Base-by-base conservation (phyloP, 805 yeast genomes). In the Pichia nanzhaoensis region DNA sequence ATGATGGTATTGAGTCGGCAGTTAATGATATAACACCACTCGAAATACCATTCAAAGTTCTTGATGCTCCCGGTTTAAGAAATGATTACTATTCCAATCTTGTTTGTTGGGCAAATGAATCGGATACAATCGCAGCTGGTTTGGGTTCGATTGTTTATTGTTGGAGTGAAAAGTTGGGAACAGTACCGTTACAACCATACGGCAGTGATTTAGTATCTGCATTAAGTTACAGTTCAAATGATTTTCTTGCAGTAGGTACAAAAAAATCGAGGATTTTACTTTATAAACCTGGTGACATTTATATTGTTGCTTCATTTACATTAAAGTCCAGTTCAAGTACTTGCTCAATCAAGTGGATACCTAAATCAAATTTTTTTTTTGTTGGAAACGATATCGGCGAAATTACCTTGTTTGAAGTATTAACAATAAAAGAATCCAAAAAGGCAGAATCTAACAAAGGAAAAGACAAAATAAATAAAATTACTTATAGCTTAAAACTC, bases 1-100 rank as follows among this genome's bases (percentile, higher is more conserved):
- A 14, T 1, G 30, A 13, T 19, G 16, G 18, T 38, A 7, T 5
- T 5, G 30, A n/a, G n/a, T 14, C 32, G 4, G 16, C 30, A 24
- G 24, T 37, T 8, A 22, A 13, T 6, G 8, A n/a, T 16, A 3
- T n/a, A 19, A 10, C 28, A 6, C 28, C 37, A 42, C 57, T 71
- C 2, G 69, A 66, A 20, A 62, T 64, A 17, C 76, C 82, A 0
- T 75, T 62, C 50, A 68, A 74, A 48, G 78, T 78, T 0, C 60
- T 81, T 17, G 82, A 77, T 56, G 90, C 93, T 0, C 89, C 89
- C 0, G 78, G 78, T 2, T 60, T 87, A 43, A 66, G 82, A 49
- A 82, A 85, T 59, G 95, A 88, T 58, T 87, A 80, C 56, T 88
- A 87, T 61, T 73, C 86, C 1, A 84, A 84, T 56, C 66, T 84